Percentiles rank a stretch among this genome's conserved stretches.
phyloP scores from a whole-genome alignment of 2,329 filamentous ascomycete species.

The Plenodomus tracheiphilus region DNA sequence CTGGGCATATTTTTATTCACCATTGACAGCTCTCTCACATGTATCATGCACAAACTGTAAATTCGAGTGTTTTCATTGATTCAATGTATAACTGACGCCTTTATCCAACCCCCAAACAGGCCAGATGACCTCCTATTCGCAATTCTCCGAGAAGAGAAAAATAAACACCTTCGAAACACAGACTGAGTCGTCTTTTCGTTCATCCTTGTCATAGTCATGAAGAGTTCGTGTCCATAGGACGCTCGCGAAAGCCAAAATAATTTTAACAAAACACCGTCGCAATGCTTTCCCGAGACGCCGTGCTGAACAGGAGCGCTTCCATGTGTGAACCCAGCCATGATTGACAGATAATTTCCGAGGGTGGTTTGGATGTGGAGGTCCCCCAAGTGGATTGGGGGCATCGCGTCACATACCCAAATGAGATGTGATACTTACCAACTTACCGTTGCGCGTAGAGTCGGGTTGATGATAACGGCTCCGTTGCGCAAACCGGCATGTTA shows the following conservation, averaged over 20 bases:
- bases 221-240: constrained; percentile 22
- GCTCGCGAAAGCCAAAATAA: constrained; percentile 23
- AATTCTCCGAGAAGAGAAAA: neutral
- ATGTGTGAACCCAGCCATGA: constrained; percentile 21
- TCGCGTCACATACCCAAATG: constrained; percentile 46
- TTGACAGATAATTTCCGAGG: constrained; percentile 33
- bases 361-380: constrained; percentile 36
- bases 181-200: constrained; percentile 9
- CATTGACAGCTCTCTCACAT: too few relatives aligned
- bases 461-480: constrained; percentile 33
- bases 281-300: constrained; percentile 39
- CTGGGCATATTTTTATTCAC: too few relatives aligned
- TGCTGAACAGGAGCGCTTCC: constrained; percentile 21
- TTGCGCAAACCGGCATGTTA: constrained; percentile 43
- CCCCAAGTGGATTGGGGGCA: constrained; percentile 22
- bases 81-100: neutral
- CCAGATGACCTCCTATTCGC: neutral
- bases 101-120: neutral
- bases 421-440: constrained; percentile 49
- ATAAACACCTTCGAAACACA: constrained; percentile 9
- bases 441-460: constrained; percentile 48
- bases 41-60: too few relatives aligned
- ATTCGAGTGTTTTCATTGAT: neutral
- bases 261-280: constrained; percentile 21
- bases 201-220: constrained; percentile 21